These are phyloP conservation scores for Carex parvula DNA, from an alignment of 176 grass and related monocot species.

Conservation along the genomic window DNA sequence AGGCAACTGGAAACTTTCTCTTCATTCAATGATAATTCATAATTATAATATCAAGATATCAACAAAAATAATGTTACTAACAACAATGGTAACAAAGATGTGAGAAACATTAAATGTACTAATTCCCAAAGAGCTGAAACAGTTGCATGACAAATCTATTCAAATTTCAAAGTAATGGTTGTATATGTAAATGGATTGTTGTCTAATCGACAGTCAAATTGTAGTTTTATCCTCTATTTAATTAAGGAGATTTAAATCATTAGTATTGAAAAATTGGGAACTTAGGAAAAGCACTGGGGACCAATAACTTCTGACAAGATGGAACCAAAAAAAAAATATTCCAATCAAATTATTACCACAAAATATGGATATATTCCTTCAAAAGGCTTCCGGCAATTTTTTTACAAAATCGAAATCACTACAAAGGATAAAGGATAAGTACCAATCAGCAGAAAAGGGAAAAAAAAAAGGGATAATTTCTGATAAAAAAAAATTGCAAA, in stretches of 20 bases:
- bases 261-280: background rate
- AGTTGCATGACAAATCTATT: background rate
- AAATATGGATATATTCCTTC: background rate
- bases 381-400: background rate
- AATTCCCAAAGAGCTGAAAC: too few species aligned
- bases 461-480: too few species aligned
- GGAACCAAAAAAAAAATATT: background rate
- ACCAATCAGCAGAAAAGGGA: conserved; percentile 1
- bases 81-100: background rate
- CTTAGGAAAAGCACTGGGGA: background rate
- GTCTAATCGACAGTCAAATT: background rate
- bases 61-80: background rate
- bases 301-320: background rate
- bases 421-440: background rate
- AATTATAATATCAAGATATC: background rate
- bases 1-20: background rate
- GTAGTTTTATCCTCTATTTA: background rate
- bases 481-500: background rate
- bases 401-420: background rate
- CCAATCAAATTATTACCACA: background rate
- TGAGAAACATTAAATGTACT: background rate
- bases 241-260: background rate
- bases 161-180: background rate
- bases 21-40: background rate
- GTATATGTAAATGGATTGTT: background rate